Evolutionary conservation across 805 yeast species (phyloP), one percentile per base, ranked within the genome.

Genomic region (Teunomyces aglyptinius): DNA sequence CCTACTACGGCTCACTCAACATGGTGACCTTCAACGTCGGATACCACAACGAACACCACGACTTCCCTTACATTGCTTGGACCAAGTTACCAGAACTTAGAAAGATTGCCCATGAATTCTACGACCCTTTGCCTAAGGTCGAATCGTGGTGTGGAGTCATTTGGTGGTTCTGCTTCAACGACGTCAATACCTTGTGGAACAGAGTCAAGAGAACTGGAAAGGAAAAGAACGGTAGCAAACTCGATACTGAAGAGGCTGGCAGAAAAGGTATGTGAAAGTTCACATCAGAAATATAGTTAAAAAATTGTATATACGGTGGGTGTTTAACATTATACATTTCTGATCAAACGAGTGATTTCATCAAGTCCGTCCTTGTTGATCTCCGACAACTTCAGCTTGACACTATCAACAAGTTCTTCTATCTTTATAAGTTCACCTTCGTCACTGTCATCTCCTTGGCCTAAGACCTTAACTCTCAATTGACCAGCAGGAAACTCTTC

Each of bases 41-140:
- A 2, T 82, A 88, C 61, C 97, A 90, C 65, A 89, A 87, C 58
- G 97, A 90, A 65, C 97, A 90, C 65, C 97, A 90, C 61, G 97
- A 90, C 68, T 90, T 90, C 75, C 97, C 97, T 1, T 90, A 83
- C 62, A 78, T 90, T 56, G 92, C 97, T 0, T 90, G 97, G 97
- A 78, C 94, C 0, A 80, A 82, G 51, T 70, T 90, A 41, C 87
- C 86, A 29, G 68, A 76, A 44, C 68, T 90, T 33, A 75, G 84
- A 46, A 61, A 66, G 40, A 78, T 87, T 27, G 96, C 96, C 3
- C 61, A 75, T 18, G 97, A 90, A 57, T 90, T 86, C 60, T 90
- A 90, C 62, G 85, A 79, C 36, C 87, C 88, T 2, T 73, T 90
- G 47, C 97, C 97, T 1, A 71, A 65, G 49, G 90, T 88, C 50